Conservation (phyloP, 495 filamentous ascomycete species). For the Penicillium maclennaniae region DNA sequence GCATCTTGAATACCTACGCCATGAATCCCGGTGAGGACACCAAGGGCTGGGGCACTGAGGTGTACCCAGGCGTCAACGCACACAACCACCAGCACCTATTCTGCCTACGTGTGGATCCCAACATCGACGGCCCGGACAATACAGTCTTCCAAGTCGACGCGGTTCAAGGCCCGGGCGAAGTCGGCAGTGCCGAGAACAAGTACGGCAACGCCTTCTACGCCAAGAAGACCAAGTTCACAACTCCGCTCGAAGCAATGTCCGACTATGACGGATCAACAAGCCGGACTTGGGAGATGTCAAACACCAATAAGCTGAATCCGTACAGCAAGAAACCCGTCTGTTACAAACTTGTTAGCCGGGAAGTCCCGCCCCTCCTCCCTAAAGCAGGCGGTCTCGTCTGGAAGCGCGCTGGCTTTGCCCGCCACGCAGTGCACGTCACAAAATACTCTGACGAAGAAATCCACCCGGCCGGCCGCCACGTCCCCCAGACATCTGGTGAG, state of each 20-base stretch:
- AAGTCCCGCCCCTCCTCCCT: slow-evolving; percentile 75
- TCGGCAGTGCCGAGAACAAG: slow-evolving; percentile 77
- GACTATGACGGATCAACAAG: slow-evolving; percentile 79
- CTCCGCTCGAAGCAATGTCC: slow-evolving; percentile 63
- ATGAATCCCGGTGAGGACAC: slow-evolving; percentile 83
- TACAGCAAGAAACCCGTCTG: slow-evolving; percentile 81
- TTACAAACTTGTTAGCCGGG: slow-evolving; percentile 89
- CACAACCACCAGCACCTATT: slow-evolving; percentile 95
- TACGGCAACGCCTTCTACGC: slow-evolving; percentile 95
- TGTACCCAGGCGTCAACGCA: slow-evolving; percentile 79
- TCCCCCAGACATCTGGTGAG: slow-evolving; percentile 87
- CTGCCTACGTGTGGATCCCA: slow-evolving; percentile 85
- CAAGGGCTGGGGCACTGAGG: slow-evolving; percentile 87
- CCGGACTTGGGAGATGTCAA: slow-evolving; percentile 89
- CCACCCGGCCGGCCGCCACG: slow-evolving; percentile 88
- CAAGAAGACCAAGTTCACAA: slow-evolving; percentile 79
- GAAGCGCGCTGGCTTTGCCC: slow-evolving; percentile 90
- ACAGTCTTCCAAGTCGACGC: slow-evolving; percentile 21
- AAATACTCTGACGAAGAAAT: slow-evolving; percentile 83
- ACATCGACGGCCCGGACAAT: slow-evolving; percentile 78
- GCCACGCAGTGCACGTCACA: slow-evolving; percentile 89
- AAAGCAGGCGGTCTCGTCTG: slow-evolving; percentile 82
- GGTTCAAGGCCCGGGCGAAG: slow-evolving; percentile 49
- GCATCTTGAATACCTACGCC: slow-evolving; percentile 61
- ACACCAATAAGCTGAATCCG: slow-evolving; percentile 77